Conservation (phyloP, 2,329 filamentous ascomycete genomes). For the Helicocarpus griseus region DNA sequence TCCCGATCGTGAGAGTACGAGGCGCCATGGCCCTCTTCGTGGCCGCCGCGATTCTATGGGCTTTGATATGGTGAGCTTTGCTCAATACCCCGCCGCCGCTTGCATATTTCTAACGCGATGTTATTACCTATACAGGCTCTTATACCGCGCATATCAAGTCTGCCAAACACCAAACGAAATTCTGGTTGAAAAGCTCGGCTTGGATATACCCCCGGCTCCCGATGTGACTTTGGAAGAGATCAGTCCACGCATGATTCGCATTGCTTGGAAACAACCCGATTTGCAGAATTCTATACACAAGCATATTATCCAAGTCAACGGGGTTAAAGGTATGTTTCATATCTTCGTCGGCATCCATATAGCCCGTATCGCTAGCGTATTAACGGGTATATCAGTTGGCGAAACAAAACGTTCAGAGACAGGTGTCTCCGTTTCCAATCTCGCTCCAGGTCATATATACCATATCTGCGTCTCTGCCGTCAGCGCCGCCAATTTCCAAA, state of each 20-base stretch:
- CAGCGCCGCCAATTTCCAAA: constrained; percentile 84
- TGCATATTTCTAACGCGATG: background rate
- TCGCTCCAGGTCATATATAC: constrained; percentile 82
- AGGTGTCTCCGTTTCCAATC: constrained; percentile 80
- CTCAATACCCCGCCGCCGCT: background rate
- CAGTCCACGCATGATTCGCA: constrained; percentile 71
- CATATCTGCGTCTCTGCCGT: constrained; percentile 89
- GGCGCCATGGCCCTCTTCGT: constrained; percentile 42
- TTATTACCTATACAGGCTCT: constrained; percentile 49
- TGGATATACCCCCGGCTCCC: constrained; percentile 85
- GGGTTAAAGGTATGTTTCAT: constrained; percentile 59
- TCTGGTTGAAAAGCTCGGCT: constrained; percentile 79
- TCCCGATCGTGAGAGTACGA: constrained; percentile 38
- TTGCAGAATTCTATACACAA: constrained; percentile 62
- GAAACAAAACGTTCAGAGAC: constrained; percentile 73
- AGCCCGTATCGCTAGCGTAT: constrained; percentile 11
- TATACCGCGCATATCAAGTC: constrained; percentile 78
- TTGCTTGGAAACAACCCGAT: constrained; percentile 79
- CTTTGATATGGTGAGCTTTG: constrained; percentile 37
- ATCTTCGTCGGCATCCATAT: constrained; percentile 1
- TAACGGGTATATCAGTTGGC: constrained; percentile 50
- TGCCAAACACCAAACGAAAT: constrained; percentile 84
- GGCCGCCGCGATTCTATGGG: constrained; percentile 38
- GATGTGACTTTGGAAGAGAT: constrained; percentile 87
- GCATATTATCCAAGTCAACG: constrained; percentile 89